Conservation (phyloP, 2,329 filamentous ascomycete genomes). For the Chaetomiaceae sp. region DNA sequence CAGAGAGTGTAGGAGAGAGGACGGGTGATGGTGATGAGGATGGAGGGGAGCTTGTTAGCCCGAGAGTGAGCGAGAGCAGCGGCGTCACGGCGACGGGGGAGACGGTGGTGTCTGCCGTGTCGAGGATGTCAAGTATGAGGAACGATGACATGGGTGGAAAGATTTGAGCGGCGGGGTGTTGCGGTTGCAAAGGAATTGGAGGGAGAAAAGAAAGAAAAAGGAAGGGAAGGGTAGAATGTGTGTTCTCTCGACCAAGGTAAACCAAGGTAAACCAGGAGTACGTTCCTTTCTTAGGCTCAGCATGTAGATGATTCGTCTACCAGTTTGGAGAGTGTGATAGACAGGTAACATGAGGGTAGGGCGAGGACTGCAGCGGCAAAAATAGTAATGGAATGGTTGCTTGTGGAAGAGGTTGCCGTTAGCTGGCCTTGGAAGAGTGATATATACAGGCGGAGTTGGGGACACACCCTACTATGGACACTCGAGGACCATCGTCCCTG, state of each 20-base stretch:
- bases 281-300: neutral
- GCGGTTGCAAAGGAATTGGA: too few species aligned
- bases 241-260: too few species aligned
- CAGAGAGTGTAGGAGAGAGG: neutral
- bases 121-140: conserved; percentile 3
- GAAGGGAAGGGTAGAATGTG: neutral
- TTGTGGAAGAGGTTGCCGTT: too few species aligned
- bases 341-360: too few species aligned
- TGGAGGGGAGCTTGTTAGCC: neutral
- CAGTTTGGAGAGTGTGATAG: too few species aligned
- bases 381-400: too few species aligned
- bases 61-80: conserved; percentile 2
- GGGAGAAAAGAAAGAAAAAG: too few species aligned
- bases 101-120: conserved; percentile 1
- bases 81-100: neutral
- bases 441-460: too few species aligned
- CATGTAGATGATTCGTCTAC: neutral
- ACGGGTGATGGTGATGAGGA: neutral
- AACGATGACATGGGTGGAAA: neutral
- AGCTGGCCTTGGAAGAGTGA: too few species aligned
- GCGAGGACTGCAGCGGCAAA: too few species aligned
- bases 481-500: too few species aligned
- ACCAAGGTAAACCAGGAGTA: neutral
- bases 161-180: neutral
- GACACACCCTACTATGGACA: too few species aligned